phyloP scores from a whole-genome alignment of 495 filamentous ascomycete species.

The Rostrohypoxylon terebratum region DNA sequence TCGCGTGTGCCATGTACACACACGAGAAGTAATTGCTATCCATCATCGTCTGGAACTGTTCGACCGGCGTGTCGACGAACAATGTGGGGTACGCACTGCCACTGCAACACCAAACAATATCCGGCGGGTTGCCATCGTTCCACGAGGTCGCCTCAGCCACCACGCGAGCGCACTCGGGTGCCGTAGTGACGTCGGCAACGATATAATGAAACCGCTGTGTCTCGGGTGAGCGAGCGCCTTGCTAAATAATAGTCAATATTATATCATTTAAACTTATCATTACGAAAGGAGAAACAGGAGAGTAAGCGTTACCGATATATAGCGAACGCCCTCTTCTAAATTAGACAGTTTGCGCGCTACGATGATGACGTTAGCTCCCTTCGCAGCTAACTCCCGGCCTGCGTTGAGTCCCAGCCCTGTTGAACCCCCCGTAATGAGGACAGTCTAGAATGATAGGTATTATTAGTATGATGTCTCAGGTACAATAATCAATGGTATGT shows the following conservation, averaged over 20 bases:
- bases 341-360: constrained; percentile 61
- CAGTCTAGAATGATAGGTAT: constrained; percentile 65
- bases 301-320: background rate
- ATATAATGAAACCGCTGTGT: constrained; percentile 3
- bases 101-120: constrained; percentile 86
- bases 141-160: constrained; percentile 74
- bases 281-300: too few species aligned
- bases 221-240: background rate
- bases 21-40: constrained; percentile 86
- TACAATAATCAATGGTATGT: constrained; percentile 10
- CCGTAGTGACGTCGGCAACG: constrained; percentile 52
- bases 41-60: constrained; percentile 75
- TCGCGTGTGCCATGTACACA: constrained; percentile 79
- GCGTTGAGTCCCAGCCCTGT: constrained; percentile 81
- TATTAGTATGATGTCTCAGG: too few species aligned
- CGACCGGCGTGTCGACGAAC: constrained; percentile 74
- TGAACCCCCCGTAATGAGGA: constrained; percentile 86
- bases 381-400: constrained; percentile 73
- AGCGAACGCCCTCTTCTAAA: background rate
- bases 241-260: background rate
- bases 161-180: constrained; percentile 70
- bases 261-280: too few species aligned
- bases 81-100: constrained; percentile 74
- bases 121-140: constrained; percentile 77
- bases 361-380: constrained; percentile 82